Evolutionary conservation across 805 yeast genomes (phyloP).

Genomic region (Sugiyamaella marilandica): DNA sequence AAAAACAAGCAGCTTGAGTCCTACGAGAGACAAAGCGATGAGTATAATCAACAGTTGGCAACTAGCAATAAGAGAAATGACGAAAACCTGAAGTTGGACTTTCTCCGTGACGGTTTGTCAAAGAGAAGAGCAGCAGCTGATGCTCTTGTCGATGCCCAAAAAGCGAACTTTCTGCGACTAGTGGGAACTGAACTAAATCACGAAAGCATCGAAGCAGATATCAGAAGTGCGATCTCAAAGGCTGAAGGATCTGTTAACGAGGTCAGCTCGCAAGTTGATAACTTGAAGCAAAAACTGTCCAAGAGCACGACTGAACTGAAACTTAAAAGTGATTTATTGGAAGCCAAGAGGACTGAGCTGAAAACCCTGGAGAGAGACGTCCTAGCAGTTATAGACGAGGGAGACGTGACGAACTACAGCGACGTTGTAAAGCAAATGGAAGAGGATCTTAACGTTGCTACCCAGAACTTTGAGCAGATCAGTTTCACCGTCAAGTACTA

Average conservation of each 20-base stretch:
- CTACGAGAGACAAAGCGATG: slow-evolving; percentile 41
- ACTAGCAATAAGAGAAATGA: slow-evolving; percentile 56
- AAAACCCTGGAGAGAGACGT: slow-evolving; percentile 8
- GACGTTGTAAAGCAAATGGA: slow-evolving; percentile 52
- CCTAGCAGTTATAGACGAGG: slow-evolving; percentile 33
- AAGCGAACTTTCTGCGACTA: slow-evolving; percentile 22
- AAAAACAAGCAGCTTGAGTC: slow-evolving; percentile 8
- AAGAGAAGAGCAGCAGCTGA: slow-evolving; percentile 32
- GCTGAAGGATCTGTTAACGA: slow-evolving; percentile 21
- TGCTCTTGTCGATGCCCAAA: slow-evolving; percentile 29
- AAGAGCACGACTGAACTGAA: slow-evolving; percentile 19
- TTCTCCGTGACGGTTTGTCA: slow-evolving; percentile 40
- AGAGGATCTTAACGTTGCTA: slow-evolving; percentile 51
- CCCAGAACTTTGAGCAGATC: slow-evolving; percentile 62
- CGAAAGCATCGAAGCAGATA: slow-evolving; percentile 17
- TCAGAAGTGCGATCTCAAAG: slow-evolving; percentile 22
- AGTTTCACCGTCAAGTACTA: slow-evolving; percentile 69
- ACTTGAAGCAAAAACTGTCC: slow-evolving; percentile 20
- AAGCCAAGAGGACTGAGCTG: slow-evolving; percentile 6
- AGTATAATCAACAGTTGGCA: slow-evolving; percentile 46
- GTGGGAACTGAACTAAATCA: slow-evolving; percentile 20
- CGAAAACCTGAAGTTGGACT: slow-evolving; percentile 47
- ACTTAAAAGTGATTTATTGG: slow-evolving; percentile 17
- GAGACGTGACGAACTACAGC: slow-evolving; percentile 47
- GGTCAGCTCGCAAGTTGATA: slow-evolving; percentile 9